Percentiles rank a stretch among this genome's conserved stretches.
Conservation (phyloP, 176 grass and related monocot genomes). For the Raddia guianensis region DNA sequence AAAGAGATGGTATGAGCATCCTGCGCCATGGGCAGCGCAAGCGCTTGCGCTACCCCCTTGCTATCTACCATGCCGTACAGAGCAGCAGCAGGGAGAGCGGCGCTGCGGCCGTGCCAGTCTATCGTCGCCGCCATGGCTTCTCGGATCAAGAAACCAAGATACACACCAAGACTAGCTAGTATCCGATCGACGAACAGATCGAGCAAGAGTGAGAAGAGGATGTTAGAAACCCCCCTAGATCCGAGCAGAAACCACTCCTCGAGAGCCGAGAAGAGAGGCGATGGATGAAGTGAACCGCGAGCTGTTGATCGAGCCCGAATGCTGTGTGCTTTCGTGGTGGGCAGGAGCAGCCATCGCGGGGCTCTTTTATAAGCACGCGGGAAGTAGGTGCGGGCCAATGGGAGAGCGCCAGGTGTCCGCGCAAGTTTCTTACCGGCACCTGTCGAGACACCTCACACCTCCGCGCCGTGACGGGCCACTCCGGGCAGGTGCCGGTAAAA, state of each 20-base stretch:
- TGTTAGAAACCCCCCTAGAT: background rate
- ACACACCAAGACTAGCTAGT: background rate
- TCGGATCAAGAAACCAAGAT: background rate
- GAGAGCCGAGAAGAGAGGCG: background rate
- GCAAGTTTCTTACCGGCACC: constrained; percentile 16
- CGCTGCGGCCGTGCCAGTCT: constrained; percentile 43
- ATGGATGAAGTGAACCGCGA: constrained; percentile 17
- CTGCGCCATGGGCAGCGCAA: constrained; percentile 22
- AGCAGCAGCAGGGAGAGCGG: constrained; percentile 21
- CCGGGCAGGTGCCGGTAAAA: constrained; percentile 55
- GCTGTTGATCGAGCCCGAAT: background rate
- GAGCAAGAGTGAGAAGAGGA: constrained; percentile 17
- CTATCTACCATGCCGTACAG: constrained; percentile 33
- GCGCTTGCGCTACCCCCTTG: constrained; percentile 56
- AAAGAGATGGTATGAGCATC: constrained; percentile 34
- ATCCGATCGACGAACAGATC: background rate
- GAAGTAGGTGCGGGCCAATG: constrained; percentile 26
- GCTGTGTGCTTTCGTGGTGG: constrained; percentile 25
- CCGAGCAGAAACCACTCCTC: background rate
- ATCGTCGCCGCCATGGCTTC: constrained; percentile 60
- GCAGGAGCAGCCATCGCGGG: constrained; percentile 33
- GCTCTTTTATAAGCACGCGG: constrained; percentile 56
- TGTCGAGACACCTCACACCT: constrained; percentile 1
- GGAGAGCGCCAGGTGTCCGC: constrained; percentile 12
- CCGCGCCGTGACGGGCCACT: background rate